Evolutionary conservation across 257 asterid species (phyloP), one percentile per base, ranked within the genome.

Genomic region (Coffea canephora): DNA sequence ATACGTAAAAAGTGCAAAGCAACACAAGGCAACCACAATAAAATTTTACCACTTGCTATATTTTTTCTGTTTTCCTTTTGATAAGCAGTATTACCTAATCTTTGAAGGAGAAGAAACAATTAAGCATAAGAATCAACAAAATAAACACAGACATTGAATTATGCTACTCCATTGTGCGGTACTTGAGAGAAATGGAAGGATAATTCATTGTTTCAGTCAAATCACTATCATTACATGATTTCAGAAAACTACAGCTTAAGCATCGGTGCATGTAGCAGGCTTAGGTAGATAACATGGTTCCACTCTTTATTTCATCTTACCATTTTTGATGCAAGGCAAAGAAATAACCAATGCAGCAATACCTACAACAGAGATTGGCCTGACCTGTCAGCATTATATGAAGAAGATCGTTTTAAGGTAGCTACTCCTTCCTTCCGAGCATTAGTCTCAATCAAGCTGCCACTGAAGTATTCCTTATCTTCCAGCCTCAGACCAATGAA

Each of bases 381-480:
- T 61, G 67, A 94, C 99, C 97, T 85, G 85, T 94, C 98, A 45
- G 95, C 97, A 81, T 89, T 86, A 81, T 86, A 92, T 10, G 99
- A 96, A 49, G 96, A 90, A 50, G 98, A 93, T 77, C 97, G 89
- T 86, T 92, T 94, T 48, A 96, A 85, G 66, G 80, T 78, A 54
- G 94, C 83, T 11, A 86, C 84, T 52, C 91, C 95, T 86, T 91
- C 97, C 89, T 89, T 94, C 80, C 81, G 65, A 78, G 87, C 85
- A 83, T 82, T 92, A 74, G 89, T 90, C 84, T 96, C 99, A 74
- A 94, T 82, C 85, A 96, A 85, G 84, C 97, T 94, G 83, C 98
- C 97, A 61, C 98, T 93, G 59, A 94, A 94, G 87, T 92, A 94
- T 82, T 94, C 99, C 83, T 92, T 94, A 77, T 94, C 95, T 88